Evolutionary conservation across 2,329 filamentous ascomycete genomes (phyloP).

Genomic region (Sporothrix sp.): DNA sequence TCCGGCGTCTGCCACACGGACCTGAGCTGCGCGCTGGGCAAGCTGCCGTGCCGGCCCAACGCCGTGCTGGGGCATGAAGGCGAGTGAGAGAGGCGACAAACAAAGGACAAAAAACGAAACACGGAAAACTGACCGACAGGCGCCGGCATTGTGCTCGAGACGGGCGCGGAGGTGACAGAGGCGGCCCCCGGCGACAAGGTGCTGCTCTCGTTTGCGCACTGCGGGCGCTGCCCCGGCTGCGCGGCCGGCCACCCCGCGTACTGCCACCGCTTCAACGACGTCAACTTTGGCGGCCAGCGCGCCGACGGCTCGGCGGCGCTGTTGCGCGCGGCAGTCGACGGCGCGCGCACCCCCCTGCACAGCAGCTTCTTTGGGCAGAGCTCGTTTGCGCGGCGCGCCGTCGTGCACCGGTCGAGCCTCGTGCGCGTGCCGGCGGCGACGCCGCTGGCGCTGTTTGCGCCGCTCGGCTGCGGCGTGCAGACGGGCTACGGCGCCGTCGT

Average conservation of each 20-base stretch:
- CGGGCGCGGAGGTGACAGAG: neutral
- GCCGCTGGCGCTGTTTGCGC: constrained; percentile 23
- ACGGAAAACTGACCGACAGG: too few relatives aligned
- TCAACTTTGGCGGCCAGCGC: constrained; percentile 22
- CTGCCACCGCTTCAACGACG: constrained; percentile 20
- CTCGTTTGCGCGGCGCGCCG: constrained; percentile 24
- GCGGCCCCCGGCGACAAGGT: neutral
- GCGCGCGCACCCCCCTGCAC: constrained; percentile 9
- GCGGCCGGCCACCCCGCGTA: constrained; percentile 19
- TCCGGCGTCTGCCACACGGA: constrained; percentile 28
- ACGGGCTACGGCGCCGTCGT: constrained; percentile 29
- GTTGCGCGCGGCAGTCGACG: neutral
- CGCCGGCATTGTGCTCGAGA: neutral
- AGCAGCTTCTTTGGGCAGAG: constrained; percentile 28
- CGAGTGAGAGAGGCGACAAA: too few relatives aligned
- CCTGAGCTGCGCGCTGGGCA: constrained; percentile 25
- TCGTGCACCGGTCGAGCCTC: constrained; percentile 23
- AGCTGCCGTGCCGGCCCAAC: constrained; percentile 24
- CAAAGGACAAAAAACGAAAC: too few relatives aligned
- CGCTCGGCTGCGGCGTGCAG: constrained; percentile 29
- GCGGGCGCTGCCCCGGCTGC: constrained; percentile 18
- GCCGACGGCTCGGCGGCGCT: constrained; percentile 12
- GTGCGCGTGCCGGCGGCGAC: constrained; percentile 21
- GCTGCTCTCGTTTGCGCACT: neutral
- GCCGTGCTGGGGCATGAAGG: constrained; percentile 1